Evolutionary conservation across 73 alveolate genomes (phyloP), one percentile per base, ranked within the genome.

Genomic region (Urostyla sp.): DNA sequence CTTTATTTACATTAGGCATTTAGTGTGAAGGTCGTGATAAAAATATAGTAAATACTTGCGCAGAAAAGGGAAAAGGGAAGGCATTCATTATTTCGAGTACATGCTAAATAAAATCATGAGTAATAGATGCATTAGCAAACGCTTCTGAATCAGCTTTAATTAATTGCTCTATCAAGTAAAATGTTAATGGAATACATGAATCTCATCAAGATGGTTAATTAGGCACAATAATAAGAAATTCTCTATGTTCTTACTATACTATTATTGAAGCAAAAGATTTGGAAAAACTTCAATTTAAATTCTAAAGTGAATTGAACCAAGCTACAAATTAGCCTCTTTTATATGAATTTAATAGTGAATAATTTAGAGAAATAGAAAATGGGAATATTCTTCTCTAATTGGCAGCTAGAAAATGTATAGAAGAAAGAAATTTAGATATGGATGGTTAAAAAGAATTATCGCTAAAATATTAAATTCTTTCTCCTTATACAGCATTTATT

Each of bases 1-100:
- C 83, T 45, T 87, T 92, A 49, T 96, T 89, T 57, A 55, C 98
- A 30, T 84, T 89, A 59, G 98, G 98, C 11, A 73, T 92, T 24
- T 96, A 96, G 4, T 45, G 67, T 31, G 85, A 88, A 21, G 88
- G 82, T 75, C 85, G 92, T n/a, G n/a, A n/a, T 51, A 83, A 48
- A 54, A 31, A 67, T 27, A 85, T 93, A 31, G 94, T 93, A 30
- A 53, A 69, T 75, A 86, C 45, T 23, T 18, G 55, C n/a, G 85
- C 93, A 15, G 67, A 53, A 32, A 80, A 88, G 2, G 96, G 98
- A 10, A 75, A 84, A 75, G 98, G 98, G 8, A 66, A 89, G 30
- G 88, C 51, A 75, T 30, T 85, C 28, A 74, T 90, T 84, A 91
- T 87, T 0, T 66, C 75, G 43, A 87, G 87, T 43, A 79, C 40